phyloP scores from a whole-genome alignment of 1,284 basidiomycete genomes.

The Rhizoctonia solani region DNA sequence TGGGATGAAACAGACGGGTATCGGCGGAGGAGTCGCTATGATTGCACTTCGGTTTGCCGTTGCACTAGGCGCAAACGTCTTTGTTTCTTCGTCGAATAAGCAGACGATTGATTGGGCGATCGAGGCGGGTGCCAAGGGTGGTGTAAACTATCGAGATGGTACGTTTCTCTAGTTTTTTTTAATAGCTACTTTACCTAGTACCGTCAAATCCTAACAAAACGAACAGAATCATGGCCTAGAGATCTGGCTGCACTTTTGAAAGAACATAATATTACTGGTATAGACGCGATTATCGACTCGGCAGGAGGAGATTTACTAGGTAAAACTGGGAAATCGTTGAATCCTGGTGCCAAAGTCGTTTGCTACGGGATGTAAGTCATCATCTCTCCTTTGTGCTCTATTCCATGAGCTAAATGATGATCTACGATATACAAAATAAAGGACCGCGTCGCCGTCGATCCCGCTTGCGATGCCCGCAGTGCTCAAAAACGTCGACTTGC shows the following conservation, averaged over 20 bases:
- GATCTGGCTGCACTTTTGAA: slow-evolving; percentile 59
- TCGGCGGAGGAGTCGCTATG: slow-evolving; percentile 74
- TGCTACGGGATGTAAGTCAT: slow-evolving; percentile 73
- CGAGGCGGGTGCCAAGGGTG: slow-evolving; percentile 74
- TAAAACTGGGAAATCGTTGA: slow-evolving; percentile 63
- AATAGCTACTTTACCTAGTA: neutral
- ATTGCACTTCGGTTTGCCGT: slow-evolving; percentile 76
- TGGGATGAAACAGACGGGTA: slow-evolving; percentile 37
- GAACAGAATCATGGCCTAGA: slow-evolving; percentile 65
- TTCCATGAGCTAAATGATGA: neutral
- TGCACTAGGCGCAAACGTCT: slow-evolving; percentile 77
- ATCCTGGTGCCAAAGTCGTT: slow-evolving; percentile 71
- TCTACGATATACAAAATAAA: too few species aligned
- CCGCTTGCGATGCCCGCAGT: slow-evolving; percentile 80
- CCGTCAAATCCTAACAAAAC: neutral
- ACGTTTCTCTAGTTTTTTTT: slow-evolving; percentile 39
- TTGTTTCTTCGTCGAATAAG: slow-evolving; percentile 75
- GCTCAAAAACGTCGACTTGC: slow-evolving; percentile 71
- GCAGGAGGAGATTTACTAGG: slow-evolving; percentile 76
- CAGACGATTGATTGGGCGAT: slow-evolving; percentile 73
- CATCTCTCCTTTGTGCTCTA: neutral
- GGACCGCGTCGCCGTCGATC: slow-evolving; percentile 68
- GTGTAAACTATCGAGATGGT: slow-evolving; percentile 71
- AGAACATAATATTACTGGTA: slow-evolving; percentile 46
- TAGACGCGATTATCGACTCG: slow-evolving; percentile 81